phyloP scores from a whole-genome alignment of 208 protist genomes.

The Strigomonas culicis region DNA sequence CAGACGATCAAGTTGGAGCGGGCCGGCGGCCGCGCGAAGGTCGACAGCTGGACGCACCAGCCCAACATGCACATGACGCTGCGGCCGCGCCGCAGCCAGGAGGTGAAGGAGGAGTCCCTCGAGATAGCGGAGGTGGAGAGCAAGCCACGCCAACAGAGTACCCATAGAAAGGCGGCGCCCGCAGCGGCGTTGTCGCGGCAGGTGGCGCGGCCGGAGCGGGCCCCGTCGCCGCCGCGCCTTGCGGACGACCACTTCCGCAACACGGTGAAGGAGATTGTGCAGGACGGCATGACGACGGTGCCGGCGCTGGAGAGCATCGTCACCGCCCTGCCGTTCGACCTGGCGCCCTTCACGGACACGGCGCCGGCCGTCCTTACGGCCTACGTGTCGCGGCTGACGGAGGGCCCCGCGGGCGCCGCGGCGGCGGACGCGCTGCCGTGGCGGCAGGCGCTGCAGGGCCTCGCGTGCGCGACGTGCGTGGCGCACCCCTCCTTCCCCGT shows the following conservation, averaged over 20 bases:
- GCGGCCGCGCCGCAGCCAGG: not conserved
- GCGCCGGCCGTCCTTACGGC: slow-evolving; percentile 10
- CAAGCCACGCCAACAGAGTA: not conserved
- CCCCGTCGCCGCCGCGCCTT: not conserved
- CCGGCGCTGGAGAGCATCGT: slow-evolving; percentile 21
- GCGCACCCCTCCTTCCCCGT: slow-evolving; percentile 49
- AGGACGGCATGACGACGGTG: not conserved
- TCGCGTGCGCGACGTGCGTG: slow-evolving; percentile 47
- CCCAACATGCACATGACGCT: not conserved
- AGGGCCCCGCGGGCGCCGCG: not conserved
- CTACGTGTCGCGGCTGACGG: slow-evolving; percentile 26
- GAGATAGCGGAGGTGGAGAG: not conserved
- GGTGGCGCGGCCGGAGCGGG: no score
- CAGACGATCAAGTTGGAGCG: not conserved
- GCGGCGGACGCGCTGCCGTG: not conserved
- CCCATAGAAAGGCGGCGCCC: not conserved
- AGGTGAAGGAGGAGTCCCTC: slow-evolving; percentile 1
- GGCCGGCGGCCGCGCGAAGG: not conserved
- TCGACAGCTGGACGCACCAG: slow-evolving; percentile 2
- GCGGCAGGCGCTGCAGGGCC: slow-evolving; percentile 20
- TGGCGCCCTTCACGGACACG: slow-evolving; percentile 39
- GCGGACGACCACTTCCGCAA: not conserved
- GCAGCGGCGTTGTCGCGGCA: not conserved
- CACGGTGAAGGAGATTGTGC: slow-evolving; percentile 6
- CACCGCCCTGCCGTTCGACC: slow-evolving; percentile 27